phyloP scores from a whole-genome alignment of 768 basidiomycete genomes.

The Panus rudis region DNA sequence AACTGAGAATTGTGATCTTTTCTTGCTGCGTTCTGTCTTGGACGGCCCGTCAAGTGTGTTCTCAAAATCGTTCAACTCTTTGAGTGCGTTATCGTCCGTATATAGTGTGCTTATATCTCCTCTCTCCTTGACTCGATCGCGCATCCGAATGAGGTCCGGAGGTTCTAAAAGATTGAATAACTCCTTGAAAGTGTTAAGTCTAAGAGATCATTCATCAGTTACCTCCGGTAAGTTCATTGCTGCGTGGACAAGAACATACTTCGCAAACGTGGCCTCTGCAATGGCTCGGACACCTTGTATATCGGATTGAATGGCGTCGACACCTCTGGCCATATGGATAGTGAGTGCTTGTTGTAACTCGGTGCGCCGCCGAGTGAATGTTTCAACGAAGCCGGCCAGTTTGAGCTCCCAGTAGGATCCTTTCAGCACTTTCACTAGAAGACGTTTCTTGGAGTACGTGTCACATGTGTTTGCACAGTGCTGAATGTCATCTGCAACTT shows the following conservation, averaged over 20 bases:
- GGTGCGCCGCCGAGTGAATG: constrained; percentile 17
- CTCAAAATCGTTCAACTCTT: constrained; percentile 14
- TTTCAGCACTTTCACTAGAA: constrained; percentile 22
- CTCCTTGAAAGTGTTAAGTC: constrained; percentile 2
- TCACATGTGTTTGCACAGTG: constrained; percentile 27
- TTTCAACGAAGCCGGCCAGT: constrained; percentile 17
- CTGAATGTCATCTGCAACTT: constrained; percentile 25
- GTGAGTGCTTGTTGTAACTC: constrained; percentile 25
- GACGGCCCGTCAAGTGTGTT: neutral
- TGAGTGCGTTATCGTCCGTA: constrained; percentile 12
- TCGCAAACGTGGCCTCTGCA: constrained; percentile 9
- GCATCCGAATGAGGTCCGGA: constrained; percentile 10
- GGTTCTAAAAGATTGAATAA: constrained; percentile 11
- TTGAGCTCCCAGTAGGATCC: constrained; percentile 22
- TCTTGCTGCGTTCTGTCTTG: neutral
- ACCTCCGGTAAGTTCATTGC: no score
- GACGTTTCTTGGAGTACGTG: constrained; percentile 24
- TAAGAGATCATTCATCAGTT: neutral
- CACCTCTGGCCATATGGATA: constrained; percentile 19
- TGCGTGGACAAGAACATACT: constrained; percentile 10
- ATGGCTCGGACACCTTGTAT: neutral
- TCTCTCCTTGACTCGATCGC: constrained; percentile 10
- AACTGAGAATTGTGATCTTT: constrained; percentile 9
- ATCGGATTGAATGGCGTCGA: constrained; percentile 11
- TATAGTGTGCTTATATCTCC: constrained; percentile 17